phyloP scores from a whole-genome alignment of 2,329 filamentous ascomycete species.

The Coniochaeta sp. region DNA sequence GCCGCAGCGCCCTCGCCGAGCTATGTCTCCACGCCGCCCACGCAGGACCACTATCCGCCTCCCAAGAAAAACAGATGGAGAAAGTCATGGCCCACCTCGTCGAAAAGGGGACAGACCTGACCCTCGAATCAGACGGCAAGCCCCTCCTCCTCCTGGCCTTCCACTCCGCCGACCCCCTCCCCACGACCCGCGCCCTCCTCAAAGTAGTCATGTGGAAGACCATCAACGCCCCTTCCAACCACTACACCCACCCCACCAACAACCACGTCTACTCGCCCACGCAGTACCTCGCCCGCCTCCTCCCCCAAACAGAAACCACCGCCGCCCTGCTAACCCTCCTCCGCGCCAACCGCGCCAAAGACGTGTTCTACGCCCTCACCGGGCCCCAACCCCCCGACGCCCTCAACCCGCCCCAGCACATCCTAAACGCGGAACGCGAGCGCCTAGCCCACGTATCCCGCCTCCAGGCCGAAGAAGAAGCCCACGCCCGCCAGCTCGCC shows the following conservation, averaged over 20 bases:
- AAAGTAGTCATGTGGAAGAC: slow-evolving; percentile 59
- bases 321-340: slow-evolving; percentile 40
- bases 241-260: slow-evolving; percentile 42
- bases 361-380: slow-evolving; percentile 47
- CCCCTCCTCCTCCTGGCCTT: slow-evolving; percentile 54
- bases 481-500: slow-evolving; percentile 39
- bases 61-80: slow-evolving; percentile 47
- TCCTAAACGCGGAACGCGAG: slow-evolving; percentile 41
- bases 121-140: slow-evolving; percentile 48
- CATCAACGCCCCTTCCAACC: slow-evolving; percentile 53
- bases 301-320: slow-evolving; percentile 30
- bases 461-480: slow-evolving; percentile 37
- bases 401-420: slow-evolving; percentile 42
- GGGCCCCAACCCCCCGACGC: slow-evolving; percentile 48
- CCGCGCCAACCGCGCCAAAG: slow-evolving; percentile 41
- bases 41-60: slow-evolving; percentile 32
- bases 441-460: slow-evolving; percentile 40
- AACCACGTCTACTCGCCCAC: slow-evolving; percentile 56
- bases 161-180: slow-evolving; percentile 46
- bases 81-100: slow-evolving; percentile 51
- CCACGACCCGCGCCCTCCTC: slow-evolving; percentile 50
- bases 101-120: slow-evolving; percentile 48
- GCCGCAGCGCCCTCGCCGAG: slow-evolving; percentile 57
- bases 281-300: slow-evolving; percentile 49
- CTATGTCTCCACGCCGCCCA: slow-evolving; percentile 51